These are phyloP conservation scores for Phytophthora citrophthora DNA, from an alignment of 352 stramenopile species.

Conservation along the genomic window DNA sequence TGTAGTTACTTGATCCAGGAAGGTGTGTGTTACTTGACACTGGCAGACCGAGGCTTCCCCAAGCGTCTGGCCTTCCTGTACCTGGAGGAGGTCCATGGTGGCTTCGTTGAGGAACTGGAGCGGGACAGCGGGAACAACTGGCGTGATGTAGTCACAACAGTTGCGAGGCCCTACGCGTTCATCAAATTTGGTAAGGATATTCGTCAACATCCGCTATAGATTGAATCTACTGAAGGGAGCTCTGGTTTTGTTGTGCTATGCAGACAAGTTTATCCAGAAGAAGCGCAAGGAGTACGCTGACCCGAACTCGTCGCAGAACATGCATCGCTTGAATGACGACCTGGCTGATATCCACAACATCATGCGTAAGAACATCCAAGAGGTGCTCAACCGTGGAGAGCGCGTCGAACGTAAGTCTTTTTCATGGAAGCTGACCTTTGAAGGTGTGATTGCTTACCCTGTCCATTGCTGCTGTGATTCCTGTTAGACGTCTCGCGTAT, in stretches of 20 bases:
- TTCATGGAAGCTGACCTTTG: background rate
- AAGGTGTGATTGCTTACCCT: slow-evolving; percentile 5
- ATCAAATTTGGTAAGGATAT: slow-evolving; percentile 94
- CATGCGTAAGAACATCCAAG: slow-evolving; percentile 98
- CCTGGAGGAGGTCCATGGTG: slow-evolving; percentile 94
- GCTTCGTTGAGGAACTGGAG: slow-evolving; percentile 95
- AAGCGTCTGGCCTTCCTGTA: slow-evolving; percentile 98
- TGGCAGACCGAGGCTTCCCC: slow-evolving; percentile 96
- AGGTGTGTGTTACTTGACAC: slow-evolving; percentile 97
- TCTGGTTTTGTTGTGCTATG: background rate
- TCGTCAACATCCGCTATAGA: too few relatives aligned
- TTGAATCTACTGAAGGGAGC: too few relatives aligned
- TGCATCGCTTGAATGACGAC: slow-evolving; percentile 97
- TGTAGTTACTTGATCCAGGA: slow-evolving; percentile 97
- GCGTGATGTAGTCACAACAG: slow-evolving; percentile 93
- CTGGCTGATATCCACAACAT: slow-evolving; percentile 99
- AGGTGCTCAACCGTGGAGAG: slow-evolving; percentile 93
- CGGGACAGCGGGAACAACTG: slow-evolving; percentile 93
- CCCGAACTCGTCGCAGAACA: slow-evolving; percentile 95
- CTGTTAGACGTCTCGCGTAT: slow-evolving; percentile 86
- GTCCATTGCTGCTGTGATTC: slow-evolving; percentile 5
- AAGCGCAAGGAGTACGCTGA: slow-evolving; percentile 98
- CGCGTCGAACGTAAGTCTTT: slow-evolving; percentile 77
- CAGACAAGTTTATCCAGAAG: slow-evolving; percentile 97
- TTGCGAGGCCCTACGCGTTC: slow-evolving; percentile 97